phyloP scores from a whole-genome alignment of 2,329 filamentous ascomycete genomes.

The Aureobasidium sp. region DNA sequence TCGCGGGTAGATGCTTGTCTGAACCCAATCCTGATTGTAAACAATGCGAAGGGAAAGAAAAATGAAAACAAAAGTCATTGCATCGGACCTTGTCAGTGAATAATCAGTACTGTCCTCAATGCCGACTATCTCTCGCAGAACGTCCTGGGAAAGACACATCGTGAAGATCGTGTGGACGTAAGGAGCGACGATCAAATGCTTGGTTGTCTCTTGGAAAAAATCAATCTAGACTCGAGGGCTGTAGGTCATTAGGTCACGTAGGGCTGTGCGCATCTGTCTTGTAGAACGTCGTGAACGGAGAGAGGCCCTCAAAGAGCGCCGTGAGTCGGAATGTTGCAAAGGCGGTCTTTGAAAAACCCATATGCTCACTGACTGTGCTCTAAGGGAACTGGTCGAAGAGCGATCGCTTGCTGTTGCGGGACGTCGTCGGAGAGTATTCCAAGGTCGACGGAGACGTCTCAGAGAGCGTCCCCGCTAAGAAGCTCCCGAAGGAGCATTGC shows the following conservation, averaged over 20 bases:
- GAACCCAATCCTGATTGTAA: neutral
- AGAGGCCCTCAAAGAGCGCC: neutral
- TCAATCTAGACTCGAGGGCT: neutral
- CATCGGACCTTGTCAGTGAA: neutral
- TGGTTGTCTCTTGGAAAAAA: neutral
- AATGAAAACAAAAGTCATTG: neutral
- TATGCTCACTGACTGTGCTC: neutral
- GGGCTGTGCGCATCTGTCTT: neutral
- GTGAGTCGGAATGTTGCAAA: neutral
- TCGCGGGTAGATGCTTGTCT: neutral
- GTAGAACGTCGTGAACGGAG: neutral
- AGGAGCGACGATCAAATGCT: neutral
- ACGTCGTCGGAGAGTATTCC: neutral
- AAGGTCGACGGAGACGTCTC: neutral
- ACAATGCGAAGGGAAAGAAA: neutral
- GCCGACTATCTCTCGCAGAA: neutral
- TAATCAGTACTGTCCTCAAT: neutral
- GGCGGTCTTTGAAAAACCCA: neutral
- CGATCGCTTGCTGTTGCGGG: neutral
- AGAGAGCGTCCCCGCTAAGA: conserved; percentile 5
- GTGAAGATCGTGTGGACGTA: neutral
- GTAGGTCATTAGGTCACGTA: neutral
- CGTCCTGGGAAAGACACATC: neutral
- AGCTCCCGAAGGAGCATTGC: neutral
- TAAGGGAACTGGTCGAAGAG: neutral